Evolutionary conservation across 1,284 basidiomycete genomes (phyloP), one percentile per base, ranked within the genome.

Genomic region (Cutaneotrichosporon sp.): DNA sequence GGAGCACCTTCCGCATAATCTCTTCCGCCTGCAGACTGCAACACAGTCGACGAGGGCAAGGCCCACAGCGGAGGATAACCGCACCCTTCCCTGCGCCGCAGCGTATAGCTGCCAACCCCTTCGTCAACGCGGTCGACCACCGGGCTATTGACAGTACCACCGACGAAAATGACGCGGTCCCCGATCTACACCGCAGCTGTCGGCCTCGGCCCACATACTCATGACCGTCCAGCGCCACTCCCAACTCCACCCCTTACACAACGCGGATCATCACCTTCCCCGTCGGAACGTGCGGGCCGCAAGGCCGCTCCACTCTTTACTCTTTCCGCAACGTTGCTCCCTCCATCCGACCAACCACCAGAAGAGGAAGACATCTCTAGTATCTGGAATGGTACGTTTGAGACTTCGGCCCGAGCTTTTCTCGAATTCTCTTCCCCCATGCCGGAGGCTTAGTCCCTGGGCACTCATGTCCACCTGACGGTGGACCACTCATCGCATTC

Each of bases 381-480:
- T 53, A 67, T 67, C 53, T 67, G 66, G 66, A 67, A 62, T 46
- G 66, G 66, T 67, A n/a, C 31, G 63, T 64, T 22, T 30, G 14
- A 10, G 18, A 32, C 21, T 34, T 31, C 34, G 18, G 59, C 38
- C 34, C 50, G 51, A 50, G 26, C n/a, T 30, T 31, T 32, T 49
- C 22, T 57, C 21, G 38, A 5, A 21, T 26, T 7, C 36, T 18
- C 42, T 10, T 26, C 56, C 42, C 42, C 5, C 21, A n/a, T 46
- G 8, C 26, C 8, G 40, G 16, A 14, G 30, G 14, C 42, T 30
- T 46, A 26, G 18, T 3, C 51, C 51, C 51, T 46, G 11, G 31
- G 56, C 13, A 22, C 22, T 22, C n/a, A 5, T 21, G 30, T 21
- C 36, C 50, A 38, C 36, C 26, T 53, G 30, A 31, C 38, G 51